A percentile compares a stretch with the other conserved stretches of the same genome.
phyloP scores from a whole-genome alignment of 257 asterid species.

The Nicotiana tabacum region DNA sequence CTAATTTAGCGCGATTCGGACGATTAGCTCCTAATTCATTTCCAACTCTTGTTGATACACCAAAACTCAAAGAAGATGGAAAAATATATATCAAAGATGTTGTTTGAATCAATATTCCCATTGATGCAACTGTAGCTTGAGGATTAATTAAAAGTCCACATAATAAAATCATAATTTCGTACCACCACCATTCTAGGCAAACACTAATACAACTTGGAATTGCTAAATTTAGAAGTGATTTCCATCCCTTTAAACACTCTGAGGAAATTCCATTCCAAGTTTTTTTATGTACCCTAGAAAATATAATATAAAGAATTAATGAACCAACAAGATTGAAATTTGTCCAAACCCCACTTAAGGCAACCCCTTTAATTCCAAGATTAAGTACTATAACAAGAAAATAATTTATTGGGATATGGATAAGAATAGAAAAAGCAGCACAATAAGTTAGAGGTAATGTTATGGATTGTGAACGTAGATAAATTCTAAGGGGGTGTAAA shows the following conservation, averaged over 20 bases:
- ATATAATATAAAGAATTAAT: constrained; percentile 14
- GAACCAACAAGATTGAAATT: constrained; percentile 32
- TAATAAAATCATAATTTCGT: constrained; percentile 33
- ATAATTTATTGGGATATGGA: constrained; percentile 33
- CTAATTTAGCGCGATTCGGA: constrained; percentile 28
- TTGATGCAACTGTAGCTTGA: constrained; percentile 30
- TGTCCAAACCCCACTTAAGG: constrained; percentile 33
- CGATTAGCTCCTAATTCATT: constrained; percentile 32
- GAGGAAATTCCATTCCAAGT: constrained; percentile 31
- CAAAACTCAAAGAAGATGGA: constrained; percentile 35
- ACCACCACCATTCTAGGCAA: constrained; percentile 50
- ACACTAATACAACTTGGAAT: constrained; percentile 37
- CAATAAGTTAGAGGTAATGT: constrained; percentile 38
- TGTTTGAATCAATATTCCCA: constrained; percentile 35
- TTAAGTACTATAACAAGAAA: constrained; percentile 23
- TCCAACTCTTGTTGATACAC: constrained; percentile 41
- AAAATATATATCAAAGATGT: constrained; percentile 38
- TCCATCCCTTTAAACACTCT: constrained; percentile 25
- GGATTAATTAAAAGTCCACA: constrained; percentile 35
- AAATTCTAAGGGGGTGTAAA: constrained; percentile 34
- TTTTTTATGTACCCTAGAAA: constrained; percentile 15
- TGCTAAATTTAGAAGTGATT: constrained; percentile 24
- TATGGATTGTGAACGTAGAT: constrained; percentile 34
- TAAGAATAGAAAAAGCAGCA: constrained; percentile 20
- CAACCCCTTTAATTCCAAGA: constrained; percentile 36